Conservation (phyloP, 2,329 filamentous ascomycete genomes). For the Colletotrichum coccodes region DNA sequence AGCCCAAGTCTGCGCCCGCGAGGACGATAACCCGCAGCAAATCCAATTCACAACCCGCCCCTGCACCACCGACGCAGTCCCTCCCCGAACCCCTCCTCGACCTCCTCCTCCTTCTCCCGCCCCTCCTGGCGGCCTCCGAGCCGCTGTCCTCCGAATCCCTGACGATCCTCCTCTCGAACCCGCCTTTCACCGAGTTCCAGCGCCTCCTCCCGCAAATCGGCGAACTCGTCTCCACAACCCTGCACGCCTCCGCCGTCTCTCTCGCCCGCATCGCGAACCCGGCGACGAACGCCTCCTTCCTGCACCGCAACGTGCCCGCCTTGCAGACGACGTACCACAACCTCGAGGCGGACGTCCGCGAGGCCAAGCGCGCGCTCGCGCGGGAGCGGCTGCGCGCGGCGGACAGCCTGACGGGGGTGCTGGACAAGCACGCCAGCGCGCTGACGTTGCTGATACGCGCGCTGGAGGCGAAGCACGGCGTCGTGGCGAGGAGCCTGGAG, state of each 20-base stretch:
- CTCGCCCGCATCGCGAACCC: slow-evolving; percentile 61
- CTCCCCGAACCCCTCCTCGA: slow-evolving; percentile 60
- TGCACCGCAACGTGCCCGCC: slow-evolving; percentile 66
- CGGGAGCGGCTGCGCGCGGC: slow-evolving; percentile 51
- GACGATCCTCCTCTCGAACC: slow-evolving; percentile 57
- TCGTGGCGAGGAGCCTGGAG: slow-evolving; percentile 60
- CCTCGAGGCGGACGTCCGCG: slow-evolving; percentile 46
- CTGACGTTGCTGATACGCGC: slow-evolving; percentile 57
- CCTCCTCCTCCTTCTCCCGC: slow-evolving; percentile 64
- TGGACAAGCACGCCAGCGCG: slow-evolving; percentile 50
- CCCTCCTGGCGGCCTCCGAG: slow-evolving; percentile 52
- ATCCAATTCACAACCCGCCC: slow-evolving; percentile 37
- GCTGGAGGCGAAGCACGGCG: slow-evolving; percentile 66
- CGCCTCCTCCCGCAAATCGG: slow-evolving; percentile 59
- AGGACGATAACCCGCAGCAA: slow-evolving; percentile 41
- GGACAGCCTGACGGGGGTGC: slow-evolving; percentile 48
- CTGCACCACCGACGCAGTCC: slow-evolving; percentile 33
- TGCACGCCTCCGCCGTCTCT: slow-evolving; percentile 59
- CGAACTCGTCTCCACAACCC: slow-evolving; percentile 57
- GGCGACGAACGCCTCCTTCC: slow-evolving; percentile 62
- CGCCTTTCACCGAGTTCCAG: slow-evolving; percentile 60
- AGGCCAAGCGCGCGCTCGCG: slow-evolving; percentile 46
- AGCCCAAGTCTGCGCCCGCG: slow-evolving; percentile 28
- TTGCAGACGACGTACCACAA: slow-evolving; percentile 52
- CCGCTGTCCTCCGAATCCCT: slow-evolving; percentile 48